phyloP scores from a whole-genome alignment of 805 yeast species.

The Wickerhamomyces strasburgensis region DNA sequence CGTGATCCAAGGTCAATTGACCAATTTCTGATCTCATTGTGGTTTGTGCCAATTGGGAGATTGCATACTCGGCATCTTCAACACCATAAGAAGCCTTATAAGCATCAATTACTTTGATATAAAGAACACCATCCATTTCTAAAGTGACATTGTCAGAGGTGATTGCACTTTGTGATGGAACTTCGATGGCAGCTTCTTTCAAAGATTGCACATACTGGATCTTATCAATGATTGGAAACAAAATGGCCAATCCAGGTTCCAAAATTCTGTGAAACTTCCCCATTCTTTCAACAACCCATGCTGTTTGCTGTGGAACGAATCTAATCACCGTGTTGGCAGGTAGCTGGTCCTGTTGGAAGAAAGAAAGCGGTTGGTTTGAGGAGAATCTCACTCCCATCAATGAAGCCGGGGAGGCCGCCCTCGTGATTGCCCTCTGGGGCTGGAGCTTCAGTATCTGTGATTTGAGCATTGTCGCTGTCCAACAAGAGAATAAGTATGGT shows the following conservation, averaged over 20 bases:
- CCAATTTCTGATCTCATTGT: constrained; percentile 91
- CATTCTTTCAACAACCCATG: constrained; percentile 90
- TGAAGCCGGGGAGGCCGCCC: too few species aligned
- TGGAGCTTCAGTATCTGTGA: too few species aligned
- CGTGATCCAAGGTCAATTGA: constrained; percentile 72
- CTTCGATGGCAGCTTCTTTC: constrained; percentile 81
- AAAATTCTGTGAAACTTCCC: constrained; percentile 69
- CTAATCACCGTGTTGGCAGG: constrained; percentile 74
- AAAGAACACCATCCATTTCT: constrained; percentile 80
- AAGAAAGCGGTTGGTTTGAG: constrained; percentile 34
- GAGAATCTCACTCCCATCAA: constrained; percentile 10
- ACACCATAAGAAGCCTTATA: constrained; percentile 86
- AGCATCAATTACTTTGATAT: constrained; percentile 72
- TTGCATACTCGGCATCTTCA: constrained; percentile 82
- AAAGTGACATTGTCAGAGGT: constrained; percentile 82
- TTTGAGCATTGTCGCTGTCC: constrained; percentile 5
- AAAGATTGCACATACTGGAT: constrained; percentile 78
- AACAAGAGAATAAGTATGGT: too few species aligned
- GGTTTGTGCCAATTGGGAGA: constrained; percentile 82
- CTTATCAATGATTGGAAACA: constrained; percentile 68
- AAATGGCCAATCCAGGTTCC: constrained; percentile 71
- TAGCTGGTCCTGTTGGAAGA: constrained; percentile 55
- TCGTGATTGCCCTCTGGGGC: too few species aligned
- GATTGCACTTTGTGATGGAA: constrained; percentile 79
- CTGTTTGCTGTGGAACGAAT: constrained; percentile 87